A percentile compares a stretch with the other conserved stretches of the same genome.
These are phyloP conservation scores for Podaxis carcinomalis DNA, from an alignment of 768 basidiomycete genomes.

Conservation along the genomic window DNA sequence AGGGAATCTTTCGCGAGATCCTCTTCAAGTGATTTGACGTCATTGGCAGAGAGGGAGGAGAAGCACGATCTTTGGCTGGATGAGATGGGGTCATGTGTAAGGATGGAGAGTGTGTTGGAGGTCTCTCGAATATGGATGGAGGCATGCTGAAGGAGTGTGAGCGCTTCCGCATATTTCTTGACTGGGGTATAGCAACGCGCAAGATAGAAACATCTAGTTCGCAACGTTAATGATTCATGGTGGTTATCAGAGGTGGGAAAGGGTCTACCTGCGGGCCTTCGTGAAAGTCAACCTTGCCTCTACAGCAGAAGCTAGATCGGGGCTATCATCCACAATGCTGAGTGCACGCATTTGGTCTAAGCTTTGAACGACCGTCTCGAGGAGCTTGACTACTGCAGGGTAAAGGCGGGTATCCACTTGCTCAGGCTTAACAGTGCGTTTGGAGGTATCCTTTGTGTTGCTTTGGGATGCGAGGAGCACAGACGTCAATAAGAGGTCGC, in stretches of 20 bases:
- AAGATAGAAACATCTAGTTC: conserved; percentile 64
- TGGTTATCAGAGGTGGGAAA: not conserved
- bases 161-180: conserved; percentile 69
- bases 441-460: conserved; percentile 19
- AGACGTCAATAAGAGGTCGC: conserved; percentile 78
- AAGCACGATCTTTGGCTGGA: conserved; percentile 24
- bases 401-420: conserved; percentile 70
- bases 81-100: conserved; percentile 26
- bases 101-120: conserved; percentile 41
- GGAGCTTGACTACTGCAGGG: conserved; percentile 83
- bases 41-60: conserved; percentile 46
- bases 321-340: conserved; percentile 83
- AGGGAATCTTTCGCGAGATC: conserved; percentile 42
- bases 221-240: not conserved
- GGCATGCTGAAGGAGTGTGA: conserved; percentile 68
- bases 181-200: conserved; percentile 68
- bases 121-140: conserved; percentile 74
- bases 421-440: conserved; percentile 24
- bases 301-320: conserved; percentile 73
- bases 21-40: conserved; percentile 50
- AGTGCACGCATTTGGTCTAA: conserved; percentile 80
- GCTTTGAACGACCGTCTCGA: conserved; percentile 83
- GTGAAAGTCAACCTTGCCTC: conserved; percentile 74
- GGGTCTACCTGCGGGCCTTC: conserved; percentile 62
- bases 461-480: conserved; percentile 50